Evolutionary conservation across 2,329 filamentous ascomycete genomes (phyloP).

Genomic region (Nemania bipapillata): DNA sequence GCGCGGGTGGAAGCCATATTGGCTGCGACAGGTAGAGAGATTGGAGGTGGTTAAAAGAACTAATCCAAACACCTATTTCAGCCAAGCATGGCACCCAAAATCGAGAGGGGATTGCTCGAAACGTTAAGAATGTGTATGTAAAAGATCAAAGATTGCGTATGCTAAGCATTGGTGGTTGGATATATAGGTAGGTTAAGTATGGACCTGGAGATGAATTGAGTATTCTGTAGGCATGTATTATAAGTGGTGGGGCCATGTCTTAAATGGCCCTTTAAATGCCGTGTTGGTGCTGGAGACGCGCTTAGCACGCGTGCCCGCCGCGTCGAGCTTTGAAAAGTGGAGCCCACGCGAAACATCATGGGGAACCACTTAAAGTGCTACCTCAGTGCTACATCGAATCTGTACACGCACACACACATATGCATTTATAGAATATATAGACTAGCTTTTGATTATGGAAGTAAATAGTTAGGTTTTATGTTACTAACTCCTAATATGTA

Average conservation of each 20-base stretch:
- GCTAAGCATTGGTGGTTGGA: conserved; percentile 2
- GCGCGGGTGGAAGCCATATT: conserved; percentile 63
- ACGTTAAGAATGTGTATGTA: conserved; percentile 5
- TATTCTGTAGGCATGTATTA: too few species aligned
- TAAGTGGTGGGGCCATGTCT: conserved; percentile 25
- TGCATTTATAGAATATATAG: neutral
- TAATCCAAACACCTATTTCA: conserved; percentile 34
- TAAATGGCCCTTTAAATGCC: conserved; percentile 23
- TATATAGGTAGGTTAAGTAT: neutral
- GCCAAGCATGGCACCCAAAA: conserved; percentile 37
- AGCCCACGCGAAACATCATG: conserved; percentile 27
- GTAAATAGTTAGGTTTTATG: too few species aligned
- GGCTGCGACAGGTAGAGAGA: conserved; percentile 29
- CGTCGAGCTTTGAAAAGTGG: conserved; percentile 34
- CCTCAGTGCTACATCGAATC: neutral
- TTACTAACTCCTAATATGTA: too few species aligned
- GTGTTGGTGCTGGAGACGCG: conserved; percentile 11
- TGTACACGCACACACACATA: too few species aligned
- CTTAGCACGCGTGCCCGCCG: conserved; percentile 33
- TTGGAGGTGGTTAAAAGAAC: neutral
- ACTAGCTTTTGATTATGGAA: too few species aligned
- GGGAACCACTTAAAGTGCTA: neutral
- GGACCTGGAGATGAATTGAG: neutral
- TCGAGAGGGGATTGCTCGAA: neutral
- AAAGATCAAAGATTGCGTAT: conserved; percentile 1